Base-by-base conservation (phyloP, 2,329 filamentous ascomycete species). In the Zarea fungicola region DNA sequence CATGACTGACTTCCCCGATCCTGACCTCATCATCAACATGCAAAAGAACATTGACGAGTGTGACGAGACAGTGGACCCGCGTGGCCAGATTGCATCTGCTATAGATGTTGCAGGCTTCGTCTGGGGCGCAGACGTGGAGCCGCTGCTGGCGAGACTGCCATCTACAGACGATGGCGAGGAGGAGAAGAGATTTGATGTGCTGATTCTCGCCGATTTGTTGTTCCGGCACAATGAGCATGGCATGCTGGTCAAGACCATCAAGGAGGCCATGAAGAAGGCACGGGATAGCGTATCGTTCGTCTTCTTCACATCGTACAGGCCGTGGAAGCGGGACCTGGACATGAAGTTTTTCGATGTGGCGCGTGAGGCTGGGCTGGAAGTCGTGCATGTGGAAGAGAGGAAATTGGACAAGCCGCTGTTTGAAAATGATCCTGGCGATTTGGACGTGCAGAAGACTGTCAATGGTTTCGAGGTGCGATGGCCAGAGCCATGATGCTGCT, bases 281-380 rank as follows among this genome's bases (percentile, higher is more conserved):
- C 58, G 64, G 4, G 71, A 71, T 2, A 80, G 84, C 42, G 76
- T 76, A 47, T 89, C 90, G 2, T 79, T 91, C 58, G 90, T 96
- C 7, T 95, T 96, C 66, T 97, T 96, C 71, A 95, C 91, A 0
- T 91, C 89, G 18, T 96, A 97, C 68, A 77, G 93, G 54, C 91
- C 92, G 2, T 96, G 91, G 91, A 73, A 96, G 61, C 75, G 87
- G 59, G 78, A 90, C 54, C 87, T 89, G 65, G 93, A 96, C 60
- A 74, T 95, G 63, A 80, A 78, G 4, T 96, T 96, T 71, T 96
- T 96, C 62, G 86, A 90, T 42, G 61, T 90, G 50, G 87, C 85
- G 5, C 74, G 80, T 51, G 78, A 80, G 44, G 76, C 73, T 42
- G 90, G 89, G 0, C 87, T 96, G 52, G 68, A 68, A 14, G 90